Base-by-base conservation (phyloP, 352 stramenopile species). In the Globisporangium ultimum region DNA sequence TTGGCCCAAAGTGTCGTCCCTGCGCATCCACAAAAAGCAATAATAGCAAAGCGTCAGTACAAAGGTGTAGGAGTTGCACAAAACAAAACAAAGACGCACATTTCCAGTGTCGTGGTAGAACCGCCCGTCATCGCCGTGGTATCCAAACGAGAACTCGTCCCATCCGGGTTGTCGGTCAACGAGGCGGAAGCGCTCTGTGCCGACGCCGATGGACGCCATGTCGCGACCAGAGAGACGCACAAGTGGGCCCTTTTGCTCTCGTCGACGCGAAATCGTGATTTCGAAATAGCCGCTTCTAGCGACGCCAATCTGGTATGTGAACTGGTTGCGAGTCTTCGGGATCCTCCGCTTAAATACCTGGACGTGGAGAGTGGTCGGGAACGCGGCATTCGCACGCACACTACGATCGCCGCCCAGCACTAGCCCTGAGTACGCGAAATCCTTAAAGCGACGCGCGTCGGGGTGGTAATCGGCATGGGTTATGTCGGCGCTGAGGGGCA, bases 41-140 rank as follows among this genome's bases (percentile, higher is more conserved):
- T 32, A 38, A 48, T 34, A 72, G 71, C 42, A 75, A 41, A 36
- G 68, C 36, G 40, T 69, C 69, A 72, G 12, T 1, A 21, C 6
- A 34, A 20, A 45, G 21, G 14, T 24, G 36, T 22, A 28, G 15
- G 22, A 47, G 70, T 41, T 55, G 65, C 22, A 64, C 64, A 38
- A 81, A 80, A 42, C 41, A 17, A 20, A 55, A 22, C 20, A 17
- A 55, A 7, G 7, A 22, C 58, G 28, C 58, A 91, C 84, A 50
- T 72, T 68, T 42, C 70, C 70, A 15, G 68, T 72, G 48, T 72
- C 60, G 43, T 83, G 62, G 53, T 89, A 94, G n/a, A 78, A 82
- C 50, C 74, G 60, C 2, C 85, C 85, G 47, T 94, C 83, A 47
- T 94, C 85, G 14, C 85, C 81, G 34, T 94, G 85, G 52, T 93